These are phyloP conservation scores for Saksenaea oblongispora DNA, from an alignment of 371 early-diverging fungal genomes.

Conservation along the genomic window DNA sequence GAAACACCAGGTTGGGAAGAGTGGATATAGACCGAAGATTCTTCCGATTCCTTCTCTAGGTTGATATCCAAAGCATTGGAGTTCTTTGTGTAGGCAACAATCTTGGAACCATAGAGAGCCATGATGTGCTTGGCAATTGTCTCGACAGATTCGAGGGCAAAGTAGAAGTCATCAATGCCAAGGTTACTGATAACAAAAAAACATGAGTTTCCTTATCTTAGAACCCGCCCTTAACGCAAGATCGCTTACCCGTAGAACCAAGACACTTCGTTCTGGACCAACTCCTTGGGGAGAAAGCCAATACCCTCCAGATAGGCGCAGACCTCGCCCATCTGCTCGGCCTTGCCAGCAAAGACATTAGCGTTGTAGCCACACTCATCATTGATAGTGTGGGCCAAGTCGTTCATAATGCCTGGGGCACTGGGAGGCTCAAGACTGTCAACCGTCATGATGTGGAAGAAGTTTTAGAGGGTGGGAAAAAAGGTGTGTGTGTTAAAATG, in stretches of 20 bases:
- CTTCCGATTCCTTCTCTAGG: constrained; percentile 88
- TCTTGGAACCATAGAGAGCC: constrained; percentile 94
- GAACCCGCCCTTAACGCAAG: neutral
- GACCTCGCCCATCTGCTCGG: constrained; percentile 89
- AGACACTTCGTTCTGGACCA: constrained; percentile 87
- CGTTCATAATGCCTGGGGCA: constrained; percentile 6
- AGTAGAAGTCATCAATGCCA: constrained; percentile 98
- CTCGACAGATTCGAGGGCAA: constrained; percentile 86
- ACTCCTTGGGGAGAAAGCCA: constrained; percentile 88
- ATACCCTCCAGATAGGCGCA: constrained; percentile 78
- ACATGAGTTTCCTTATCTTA: neutral
- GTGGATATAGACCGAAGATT: constrained; percentile 95
- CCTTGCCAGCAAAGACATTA: constrained; percentile 86
- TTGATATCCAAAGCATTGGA: constrained; percentile 85
- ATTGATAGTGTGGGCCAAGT: constrained; percentile 34
- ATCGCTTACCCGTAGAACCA: constrained; percentile 93
- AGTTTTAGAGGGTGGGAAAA: neutral
- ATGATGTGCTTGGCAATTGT: constrained; percentile 95
- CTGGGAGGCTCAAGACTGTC: constrained; percentile 4
- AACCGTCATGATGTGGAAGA: neutral
- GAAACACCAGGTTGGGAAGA: constrained; percentile 95
- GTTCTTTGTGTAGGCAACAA: constrained; percentile 88
- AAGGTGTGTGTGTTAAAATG: neutral
- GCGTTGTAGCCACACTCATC: constrained; percentile 67
- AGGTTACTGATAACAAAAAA: constrained; percentile 66